Evolutionary conservation across 1,139 yeast species (phyloP), one percentile per base, ranked within the genome.

Genomic region (Tardiomyces depauwii): DNA sequence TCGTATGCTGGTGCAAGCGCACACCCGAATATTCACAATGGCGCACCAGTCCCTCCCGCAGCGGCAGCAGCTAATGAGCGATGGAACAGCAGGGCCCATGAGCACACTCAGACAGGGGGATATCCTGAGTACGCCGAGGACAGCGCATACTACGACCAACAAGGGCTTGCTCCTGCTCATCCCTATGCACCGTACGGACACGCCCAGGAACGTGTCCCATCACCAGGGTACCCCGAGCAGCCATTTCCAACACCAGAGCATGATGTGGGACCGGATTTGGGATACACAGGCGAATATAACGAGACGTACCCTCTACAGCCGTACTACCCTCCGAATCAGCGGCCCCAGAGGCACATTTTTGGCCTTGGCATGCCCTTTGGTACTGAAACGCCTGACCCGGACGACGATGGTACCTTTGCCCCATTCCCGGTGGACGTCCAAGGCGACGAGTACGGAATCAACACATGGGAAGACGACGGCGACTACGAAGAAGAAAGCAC

Each of bases 361-460:
- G 53, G 53, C 2, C 45, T 49, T 10, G 39, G 39, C 30, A 44
- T 12, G 21, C 47, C 39, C 27, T 28, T 39, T 39, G 18, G 43
- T 40, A 25, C 47, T 11, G 25, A 40, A 33, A 28, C 45, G 6
- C 45, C 49, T 27, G 55, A 51, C 13, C 42, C 49, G 7, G 59
- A 55, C 42, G 58, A 57, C 40, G 60, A 54, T 32, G 62, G 55
- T 36, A 47, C 50, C 33, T 60, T 61, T 49, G 54, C 53, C 41
- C 66, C 63, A n/a, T 59, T 64, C 44, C 70, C 70, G 2, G 25
- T 21, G 25, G 25, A 21, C 7, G 58, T 65, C 38, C 51, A 53
- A 2, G 71, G 71, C 6, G 71, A 64, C 45, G 61, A 61, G 42
- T 67, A 67, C 48, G 66, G 62, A 2, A 51, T 68, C 41, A 68